Conservation (phyloP, 208 protist genomes). For the Endotrypanum monterogeii region DNA sequence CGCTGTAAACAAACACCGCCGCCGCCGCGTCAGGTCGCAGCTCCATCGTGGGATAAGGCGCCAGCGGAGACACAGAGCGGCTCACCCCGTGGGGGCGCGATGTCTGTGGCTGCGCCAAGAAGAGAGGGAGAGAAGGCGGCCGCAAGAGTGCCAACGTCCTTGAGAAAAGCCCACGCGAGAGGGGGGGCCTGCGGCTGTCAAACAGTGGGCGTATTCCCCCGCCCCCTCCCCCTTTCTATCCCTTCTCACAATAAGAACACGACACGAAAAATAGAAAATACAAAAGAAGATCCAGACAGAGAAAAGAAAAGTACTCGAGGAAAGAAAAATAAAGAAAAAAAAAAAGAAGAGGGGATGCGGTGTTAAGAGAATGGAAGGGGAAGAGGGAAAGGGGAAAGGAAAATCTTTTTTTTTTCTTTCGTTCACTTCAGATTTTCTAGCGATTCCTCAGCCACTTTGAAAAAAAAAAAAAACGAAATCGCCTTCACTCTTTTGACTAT, state of each 20-base stretch:
- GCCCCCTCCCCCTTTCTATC: too few species aligned
- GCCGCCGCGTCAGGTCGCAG: neutral
- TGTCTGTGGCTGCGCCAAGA: constrained; percentile 3
- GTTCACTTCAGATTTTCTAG: too few species aligned
- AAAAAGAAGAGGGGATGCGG: neutral
- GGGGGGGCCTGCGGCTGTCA: too few species aligned
- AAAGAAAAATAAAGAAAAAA: neutral
- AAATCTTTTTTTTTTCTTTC: too few species aligned
- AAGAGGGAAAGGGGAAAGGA: neutral
- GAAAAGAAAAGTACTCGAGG: too few species aligned
- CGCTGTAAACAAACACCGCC: neutral
- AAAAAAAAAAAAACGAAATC: too few species aligned
- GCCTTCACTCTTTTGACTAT: too few species aligned
- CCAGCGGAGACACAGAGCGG: neutral
- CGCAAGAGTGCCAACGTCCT: too few species aligned
- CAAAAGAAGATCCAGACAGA: neutral
- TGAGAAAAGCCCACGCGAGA: too few species aligned
- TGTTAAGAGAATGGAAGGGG: neutral
- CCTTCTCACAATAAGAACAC: too few species aligned
- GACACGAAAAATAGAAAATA: constrained; percentile 1
- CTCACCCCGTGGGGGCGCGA: neutral
- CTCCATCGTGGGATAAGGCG: neutral
- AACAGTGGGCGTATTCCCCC: too few species aligned
- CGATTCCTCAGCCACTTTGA: too few species aligned
- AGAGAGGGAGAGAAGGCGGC: neutral